Evolutionary conservation across 768 basidiomycete species (phyloP).

Genomic region (Leucogyrophana mollusca): DNA sequence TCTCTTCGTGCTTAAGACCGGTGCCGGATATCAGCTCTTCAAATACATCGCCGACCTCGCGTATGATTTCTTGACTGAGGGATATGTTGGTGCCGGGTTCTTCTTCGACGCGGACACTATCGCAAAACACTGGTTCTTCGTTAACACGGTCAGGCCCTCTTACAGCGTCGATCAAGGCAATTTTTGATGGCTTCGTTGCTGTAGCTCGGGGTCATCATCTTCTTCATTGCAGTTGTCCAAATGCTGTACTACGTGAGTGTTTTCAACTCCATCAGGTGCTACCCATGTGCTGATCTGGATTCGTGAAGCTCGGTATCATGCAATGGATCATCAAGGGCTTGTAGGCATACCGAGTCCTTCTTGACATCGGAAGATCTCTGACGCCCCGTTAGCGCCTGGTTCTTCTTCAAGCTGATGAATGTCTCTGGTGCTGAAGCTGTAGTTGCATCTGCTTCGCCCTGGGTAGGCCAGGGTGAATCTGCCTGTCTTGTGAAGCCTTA

Average conservation of each 20-base stretch:
- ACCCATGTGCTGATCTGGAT: background rate
- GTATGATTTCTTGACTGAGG: constrained; percentile 73
- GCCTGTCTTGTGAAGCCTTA: constrained; percentile 85
- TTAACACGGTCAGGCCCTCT: constrained; percentile 57
- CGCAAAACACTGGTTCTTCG: constrained; percentile 79
- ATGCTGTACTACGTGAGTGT: constrained; percentile 74
- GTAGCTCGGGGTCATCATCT: constrained; percentile 78
- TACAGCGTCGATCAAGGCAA: constrained; percentile 9
- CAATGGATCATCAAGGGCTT: constrained; percentile 91
- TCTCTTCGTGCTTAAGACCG: constrained; percentile 84
- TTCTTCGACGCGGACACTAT: constrained; percentile 75
- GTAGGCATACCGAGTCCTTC: constrained; percentile 37
- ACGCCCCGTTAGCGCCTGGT: constrained; percentile 63
- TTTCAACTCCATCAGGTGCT: background rate
- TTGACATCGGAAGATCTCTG: background rate
- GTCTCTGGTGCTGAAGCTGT: constrained; percentile 95
- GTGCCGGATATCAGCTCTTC: constrained; percentile 83
- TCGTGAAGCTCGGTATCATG: constrained; percentile 70
- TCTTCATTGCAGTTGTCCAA: constrained; percentile 92
- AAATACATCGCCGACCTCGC: constrained; percentile 79
- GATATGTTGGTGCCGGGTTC: constrained; percentile 70
- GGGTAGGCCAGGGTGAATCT: constrained; percentile 88
- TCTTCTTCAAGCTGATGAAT: constrained; percentile 90
- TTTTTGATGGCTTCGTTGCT: constrained; percentile 9
- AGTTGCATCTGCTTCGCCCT: constrained; percentile 91